These are phyloP conservation scores for Colletotrichum sublineola DNA, from an alignment of 2,329 filamentous ascomycete species.

Conservation along the genomic window DNA sequence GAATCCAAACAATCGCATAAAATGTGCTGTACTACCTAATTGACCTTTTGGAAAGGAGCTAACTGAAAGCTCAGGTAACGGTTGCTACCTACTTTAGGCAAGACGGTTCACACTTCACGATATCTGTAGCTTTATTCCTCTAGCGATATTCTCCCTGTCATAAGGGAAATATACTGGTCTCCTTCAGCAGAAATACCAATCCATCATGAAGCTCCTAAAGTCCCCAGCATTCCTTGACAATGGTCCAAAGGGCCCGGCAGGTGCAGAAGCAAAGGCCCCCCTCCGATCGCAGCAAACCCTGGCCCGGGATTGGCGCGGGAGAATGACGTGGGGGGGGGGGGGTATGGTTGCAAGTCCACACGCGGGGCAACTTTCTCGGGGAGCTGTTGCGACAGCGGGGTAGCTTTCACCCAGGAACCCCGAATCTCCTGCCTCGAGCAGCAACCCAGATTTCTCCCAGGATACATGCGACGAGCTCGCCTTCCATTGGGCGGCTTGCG, in stretches of 20 bases:
- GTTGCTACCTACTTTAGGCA: background rate
- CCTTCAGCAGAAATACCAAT: background rate
- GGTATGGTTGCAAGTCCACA: slow-evolving; percentile 12
- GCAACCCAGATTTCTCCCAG: background rate
- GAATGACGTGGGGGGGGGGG: slow-evolving; percentile 39
- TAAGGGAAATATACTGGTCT: background rate
- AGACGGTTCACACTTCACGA: background rate
- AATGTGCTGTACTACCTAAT: background rate
- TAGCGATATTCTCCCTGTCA: background rate
- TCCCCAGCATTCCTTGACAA: background rate
- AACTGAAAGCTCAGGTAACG: background rate
- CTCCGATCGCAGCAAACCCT: slow-evolving; percentile 14
- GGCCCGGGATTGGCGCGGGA: slow-evolving; percentile 38
- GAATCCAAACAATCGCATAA: background rate
- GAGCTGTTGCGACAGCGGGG: slow-evolving; percentile 31
- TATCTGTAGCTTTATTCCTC: background rate
- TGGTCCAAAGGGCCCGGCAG: background rate
- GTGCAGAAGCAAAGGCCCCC: slow-evolving; percentile 1
- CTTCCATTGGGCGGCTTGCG: slow-evolving; percentile 29
- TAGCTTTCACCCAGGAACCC: slow-evolving; percentile 25
- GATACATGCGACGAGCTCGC: slow-evolving; percentile 26
- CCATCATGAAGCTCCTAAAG: background rate
- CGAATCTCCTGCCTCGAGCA: background rate
- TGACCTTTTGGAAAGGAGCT: background rate
- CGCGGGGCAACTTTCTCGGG: slow-evolving; percentile 34